Evolutionary conservation across 345 rosid species (phyloP), one percentile per base, ranked within the genome.

Genomic region (Pseudoturritis turrita): DNA sequence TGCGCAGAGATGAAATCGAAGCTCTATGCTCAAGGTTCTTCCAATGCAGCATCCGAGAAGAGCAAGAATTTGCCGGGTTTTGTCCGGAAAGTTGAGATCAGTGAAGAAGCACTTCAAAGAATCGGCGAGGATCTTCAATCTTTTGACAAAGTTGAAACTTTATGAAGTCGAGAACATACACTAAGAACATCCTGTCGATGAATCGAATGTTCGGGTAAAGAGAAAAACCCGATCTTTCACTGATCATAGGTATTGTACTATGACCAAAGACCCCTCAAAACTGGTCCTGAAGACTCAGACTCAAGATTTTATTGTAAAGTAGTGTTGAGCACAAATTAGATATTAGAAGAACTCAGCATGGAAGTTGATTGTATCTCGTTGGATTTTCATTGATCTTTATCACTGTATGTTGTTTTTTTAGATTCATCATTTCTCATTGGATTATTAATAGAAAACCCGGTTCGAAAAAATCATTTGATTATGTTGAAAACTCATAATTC

Each of bases 1-100:
- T 91, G 91, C 73, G 46, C 72, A 77, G 96, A 88, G 67, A 70
- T 86, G 73, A 87, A 83, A 78, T 62, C 87, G 54, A 86, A 85
- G 77, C 81, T 86, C 26, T 68, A 37, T 4, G 40, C 52, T 35
- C 74, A 80, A 26, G 78, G 22, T 70, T 66, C 59, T 21, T 46
- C 78, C 60, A 65, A 39, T 54, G 74, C 33, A 62, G 78, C 69
- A 18, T 10, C 28, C 17, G 59, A 64, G 57, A 25, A 64, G 12
- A 57, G 35, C 54, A 81, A 76, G 58, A 78, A 51, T 63, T 51
- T 78, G 4, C 73, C 51, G 10, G 68, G 59, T 77, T 22, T 25
- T 39, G 59, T 49, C 5, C 86, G 79, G 17, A 81, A 83, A 78
- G 71, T 84, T 54, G 89, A 84, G 73, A 82, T 88, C 43, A 92